These are phyloP conservation scores for Akebia trifoliata DNA, from an alignment of 164 flowering plant genomes.

Conservation along the genomic window DNA sequence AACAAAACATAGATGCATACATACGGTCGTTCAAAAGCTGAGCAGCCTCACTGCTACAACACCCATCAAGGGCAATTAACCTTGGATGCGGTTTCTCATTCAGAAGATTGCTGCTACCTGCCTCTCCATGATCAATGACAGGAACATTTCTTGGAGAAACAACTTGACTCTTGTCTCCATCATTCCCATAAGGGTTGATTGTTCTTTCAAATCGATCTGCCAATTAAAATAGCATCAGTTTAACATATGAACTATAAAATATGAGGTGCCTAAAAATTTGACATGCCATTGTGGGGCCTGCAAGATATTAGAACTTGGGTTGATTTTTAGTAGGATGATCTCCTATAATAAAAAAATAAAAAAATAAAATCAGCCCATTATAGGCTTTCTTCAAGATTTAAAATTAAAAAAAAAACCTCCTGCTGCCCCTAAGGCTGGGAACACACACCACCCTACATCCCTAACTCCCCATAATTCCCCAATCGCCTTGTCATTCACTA, in stretches of 20 bases:
- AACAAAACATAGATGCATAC: slow-evolving; percentile 16
- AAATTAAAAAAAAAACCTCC: too few relatives aligned
- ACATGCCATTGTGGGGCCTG: neutral
- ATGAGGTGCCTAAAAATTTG: neutral
- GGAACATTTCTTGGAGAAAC: slow-evolving; percentile 32
- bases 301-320: neutral
- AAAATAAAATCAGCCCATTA: too few relatives aligned
- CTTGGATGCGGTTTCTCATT: slow-evolving; percentile 28
- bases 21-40: slow-evolving; percentile 61
- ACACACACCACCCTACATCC: too few relatives aligned
- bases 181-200: slow-evolving; percentile 30
- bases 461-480: too few relatives aligned
- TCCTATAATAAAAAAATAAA: too few relatives aligned
- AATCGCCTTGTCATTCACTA: too few relatives aligned
- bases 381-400: too few relatives aligned
- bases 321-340: too few relatives aligned
- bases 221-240: slow-evolving; percentile 2
- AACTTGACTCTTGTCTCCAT: slow-evolving; percentile 48
- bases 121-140: slow-evolving; percentile 35
- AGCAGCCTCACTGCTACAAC: slow-evolving; percentile 56
- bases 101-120: slow-evolving; percentile 29
- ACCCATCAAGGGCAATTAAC: slow-evolving; percentile 53
- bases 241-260: too few relatives aligned
- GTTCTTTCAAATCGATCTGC: slow-evolving; percentile 39
- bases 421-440: too few relatives aligned